Evolutionary conservation across 768 basidiomycete genomes (phyloP).

Genomic region (Trametes cubensis): DNA sequence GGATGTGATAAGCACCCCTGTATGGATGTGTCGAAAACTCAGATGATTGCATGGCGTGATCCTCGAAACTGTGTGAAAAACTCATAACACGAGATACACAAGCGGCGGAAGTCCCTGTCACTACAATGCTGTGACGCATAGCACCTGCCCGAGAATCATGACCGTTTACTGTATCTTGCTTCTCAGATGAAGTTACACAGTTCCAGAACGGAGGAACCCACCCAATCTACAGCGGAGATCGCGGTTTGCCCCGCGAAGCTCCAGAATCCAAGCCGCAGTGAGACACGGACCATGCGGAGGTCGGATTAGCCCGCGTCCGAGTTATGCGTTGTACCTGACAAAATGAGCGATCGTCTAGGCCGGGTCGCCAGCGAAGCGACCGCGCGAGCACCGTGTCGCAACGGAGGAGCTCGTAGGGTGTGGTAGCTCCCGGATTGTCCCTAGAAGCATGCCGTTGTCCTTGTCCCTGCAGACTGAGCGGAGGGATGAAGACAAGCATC

Average conservation of each 20-base stretch:
- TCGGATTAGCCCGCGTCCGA: not conserved
- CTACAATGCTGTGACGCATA: no score
- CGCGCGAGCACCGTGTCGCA: not conserved
- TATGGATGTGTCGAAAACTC: no score
- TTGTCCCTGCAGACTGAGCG: not conserved
- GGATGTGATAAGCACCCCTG: no score
- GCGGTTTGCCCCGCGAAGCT: conserved; percentile 7
- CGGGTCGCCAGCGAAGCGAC: not conserved
- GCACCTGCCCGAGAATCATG: no score
- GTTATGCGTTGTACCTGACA: not conserved
- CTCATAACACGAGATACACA: no score
- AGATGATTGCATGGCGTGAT: no score
- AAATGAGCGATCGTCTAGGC: not conserved
- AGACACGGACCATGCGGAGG: not conserved
- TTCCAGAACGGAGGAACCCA: conserved; percentile 1
- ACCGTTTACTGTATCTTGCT: not conserved
- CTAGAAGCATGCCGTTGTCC: not conserved
- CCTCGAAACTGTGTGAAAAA: no score
- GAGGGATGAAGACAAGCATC: no score
- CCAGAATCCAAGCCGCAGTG: not conserved
- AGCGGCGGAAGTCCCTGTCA: no score
- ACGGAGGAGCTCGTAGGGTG: not conserved
- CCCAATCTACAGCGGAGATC: not conserved
- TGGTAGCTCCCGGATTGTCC: not conserved
- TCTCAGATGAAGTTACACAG: not conserved